A percentile compares a stretch with the other conserved stretches of the same genome.
These are phyloP conservation scores for Hylodesmum podocarpum DNA, from an alignment of 306 rosid species.

Conservation along the genomic window DNA sequence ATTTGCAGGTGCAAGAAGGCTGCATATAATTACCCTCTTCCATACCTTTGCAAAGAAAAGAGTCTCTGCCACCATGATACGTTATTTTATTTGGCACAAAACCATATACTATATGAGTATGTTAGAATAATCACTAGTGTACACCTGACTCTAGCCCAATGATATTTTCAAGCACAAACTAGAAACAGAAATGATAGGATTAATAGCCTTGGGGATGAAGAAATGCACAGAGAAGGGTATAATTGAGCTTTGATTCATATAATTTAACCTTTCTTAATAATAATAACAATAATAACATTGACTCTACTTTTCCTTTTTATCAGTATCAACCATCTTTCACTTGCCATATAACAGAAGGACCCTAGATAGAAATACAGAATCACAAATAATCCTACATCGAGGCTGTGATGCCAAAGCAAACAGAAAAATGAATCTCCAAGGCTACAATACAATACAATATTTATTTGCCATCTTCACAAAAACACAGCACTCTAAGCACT, in stretches of 20 bases:
- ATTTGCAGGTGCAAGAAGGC: too few species aligned
- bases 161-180: background rate
- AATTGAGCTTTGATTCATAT: background rate
- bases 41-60: too few species aligned
- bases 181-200: background rate
- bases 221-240: background rate
- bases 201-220: background rate
- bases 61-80: too few species aligned
- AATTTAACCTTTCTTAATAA: background rate
- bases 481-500: constrained; percentile 11
- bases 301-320: background rate
- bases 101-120: background rate
- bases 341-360: background rate
- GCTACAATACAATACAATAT: background rate
- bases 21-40: too few species aligned
- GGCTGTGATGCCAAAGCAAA: background rate
- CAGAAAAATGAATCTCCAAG: background rate
- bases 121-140: background rate
- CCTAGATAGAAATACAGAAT: background rate
- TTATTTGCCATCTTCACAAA: background rate
- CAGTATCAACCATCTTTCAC: background rate
- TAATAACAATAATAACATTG: background rate
- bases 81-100: background rate
- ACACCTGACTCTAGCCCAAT: background rate
- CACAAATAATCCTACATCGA: background rate